phyloP scores from a whole-genome alignment of 2,329 filamentous ascomycete species.

The Raffaelea albimanens region DNA sequence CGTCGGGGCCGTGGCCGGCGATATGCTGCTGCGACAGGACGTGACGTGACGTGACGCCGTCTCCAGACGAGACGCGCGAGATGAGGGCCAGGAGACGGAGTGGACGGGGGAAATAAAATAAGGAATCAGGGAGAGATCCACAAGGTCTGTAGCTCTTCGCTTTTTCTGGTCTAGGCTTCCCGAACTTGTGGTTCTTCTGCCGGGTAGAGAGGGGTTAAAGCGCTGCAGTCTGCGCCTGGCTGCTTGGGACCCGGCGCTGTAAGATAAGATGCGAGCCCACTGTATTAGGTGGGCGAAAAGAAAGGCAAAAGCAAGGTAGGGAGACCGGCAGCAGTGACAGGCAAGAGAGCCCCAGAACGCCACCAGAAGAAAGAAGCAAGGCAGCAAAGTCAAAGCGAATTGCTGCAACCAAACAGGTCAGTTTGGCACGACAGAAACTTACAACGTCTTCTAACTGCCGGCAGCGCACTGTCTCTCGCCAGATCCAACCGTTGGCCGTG shows the following conservation, averaged over 20 bases:
- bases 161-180: conserved; percentile 1
- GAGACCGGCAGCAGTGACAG: neutral
- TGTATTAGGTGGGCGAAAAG: neutral
- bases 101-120: too few relatives aligned
- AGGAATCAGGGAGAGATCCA: neutral
- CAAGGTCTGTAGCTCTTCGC: neutral
- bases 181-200: neutral
- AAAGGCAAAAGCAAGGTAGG: neutral
- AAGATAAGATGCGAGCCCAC: neutral
- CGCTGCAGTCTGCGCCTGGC: neutral
- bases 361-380: neutral
- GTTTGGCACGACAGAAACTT: too few relatives aligned
- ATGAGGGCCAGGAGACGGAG: too few relatives aligned
- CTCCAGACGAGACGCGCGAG: too few relatives aligned
- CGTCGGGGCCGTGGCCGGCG: too few relatives aligned
- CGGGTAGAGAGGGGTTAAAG: neutral
- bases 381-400: too few relatives aligned
- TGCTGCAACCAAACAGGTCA: too few relatives aligned
- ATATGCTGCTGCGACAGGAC: too few relatives aligned
- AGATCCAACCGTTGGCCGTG: too few relatives aligned
- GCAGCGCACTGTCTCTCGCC: too few relatives aligned
- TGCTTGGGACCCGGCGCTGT: neutral
- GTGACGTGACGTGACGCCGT: too few relatives aligned
- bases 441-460: too few relatives aligned
- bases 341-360: neutral